Evolutionary conservation across 129 eudicot genomes (phyloP).

Genomic region (Flaveria robusta): DNA sequence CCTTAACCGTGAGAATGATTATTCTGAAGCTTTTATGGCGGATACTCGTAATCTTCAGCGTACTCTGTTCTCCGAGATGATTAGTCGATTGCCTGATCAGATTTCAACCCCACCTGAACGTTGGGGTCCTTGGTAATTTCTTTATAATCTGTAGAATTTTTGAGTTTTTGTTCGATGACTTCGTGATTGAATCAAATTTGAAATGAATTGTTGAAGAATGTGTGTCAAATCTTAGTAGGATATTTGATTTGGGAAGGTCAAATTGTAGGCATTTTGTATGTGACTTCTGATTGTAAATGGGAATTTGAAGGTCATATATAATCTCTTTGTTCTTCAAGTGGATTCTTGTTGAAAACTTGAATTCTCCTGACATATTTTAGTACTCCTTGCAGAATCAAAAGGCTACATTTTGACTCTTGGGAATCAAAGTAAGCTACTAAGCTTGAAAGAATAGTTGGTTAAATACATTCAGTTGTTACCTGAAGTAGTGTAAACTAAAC

Average conservation of each 20-base stretch:
- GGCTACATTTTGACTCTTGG: not conserved
- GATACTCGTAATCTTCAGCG: slow-evolving; percentile 57
- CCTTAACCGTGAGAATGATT: slow-evolving; percentile 60
- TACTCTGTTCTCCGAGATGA: slow-evolving; percentile 65
- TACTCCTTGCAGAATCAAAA: not conserved
- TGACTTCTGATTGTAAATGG: not conserved
- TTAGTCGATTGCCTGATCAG: slow-evolving; percentile 50
- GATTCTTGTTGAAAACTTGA: not conserved
- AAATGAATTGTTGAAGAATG: not conserved
- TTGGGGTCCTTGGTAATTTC: slow-evolving; percentile 82
- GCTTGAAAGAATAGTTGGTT: not conserved
- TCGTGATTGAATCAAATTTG: not conserved
- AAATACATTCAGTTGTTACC: not conserved
- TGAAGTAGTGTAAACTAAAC: not conserved
- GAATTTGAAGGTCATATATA: not conserved
- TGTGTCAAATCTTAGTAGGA: not conserved
- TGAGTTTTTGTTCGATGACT: not conserved
- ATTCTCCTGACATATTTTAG: not conserved
- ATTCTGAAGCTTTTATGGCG: slow-evolving; percentile 69
- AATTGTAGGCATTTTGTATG: not conserved
- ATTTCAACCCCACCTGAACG: slow-evolving; percentile 76
- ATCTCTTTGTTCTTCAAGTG: not conserved
- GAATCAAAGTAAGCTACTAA: slow-evolving; percentile 9
- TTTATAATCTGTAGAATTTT: not conserved
- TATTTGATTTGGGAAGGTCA: not conserved